These are phyloP conservation scores for Puccinia novopanici DNA, from an alignment of 1,284 basidiomycete species.

Conservation along the genomic window DNA sequence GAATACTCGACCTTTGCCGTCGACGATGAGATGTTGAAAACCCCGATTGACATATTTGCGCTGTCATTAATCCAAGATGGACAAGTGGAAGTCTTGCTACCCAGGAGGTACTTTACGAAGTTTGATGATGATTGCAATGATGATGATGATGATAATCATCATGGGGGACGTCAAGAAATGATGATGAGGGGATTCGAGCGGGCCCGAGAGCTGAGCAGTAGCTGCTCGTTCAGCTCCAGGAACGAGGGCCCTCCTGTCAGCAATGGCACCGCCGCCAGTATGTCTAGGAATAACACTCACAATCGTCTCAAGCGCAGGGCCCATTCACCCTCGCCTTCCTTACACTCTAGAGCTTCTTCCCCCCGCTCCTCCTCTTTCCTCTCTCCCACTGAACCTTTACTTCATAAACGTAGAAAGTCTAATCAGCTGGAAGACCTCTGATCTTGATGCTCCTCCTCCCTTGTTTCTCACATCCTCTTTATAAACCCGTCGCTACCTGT, in stretches of 20 bases:
- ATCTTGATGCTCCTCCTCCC: not conserved
- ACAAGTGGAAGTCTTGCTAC: conserved; percentile 46
- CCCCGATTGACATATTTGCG: conserved; percentile 35
- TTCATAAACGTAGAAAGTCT: conserved; percentile 11
- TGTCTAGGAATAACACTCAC: not conserved
- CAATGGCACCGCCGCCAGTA: not conserved
- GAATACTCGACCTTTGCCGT: conserved; percentile 22
- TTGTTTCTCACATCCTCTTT: not conserved
- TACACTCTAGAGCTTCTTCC: conserved; percentile 16
- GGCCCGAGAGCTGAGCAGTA: not conserved
- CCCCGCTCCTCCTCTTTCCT: conserved; percentile 21
- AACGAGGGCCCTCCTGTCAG: not conserved
- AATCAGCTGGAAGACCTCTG: conserved; percentile 14
- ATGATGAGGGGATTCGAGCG: not conserved
- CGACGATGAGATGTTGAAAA: conserved; percentile 41
- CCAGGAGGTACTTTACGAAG: conserved; percentile 2
- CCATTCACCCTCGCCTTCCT: conserved; percentile 2
- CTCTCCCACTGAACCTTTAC: conserved; percentile 5
- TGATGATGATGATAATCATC: not conserved
- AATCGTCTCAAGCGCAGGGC: conserved; percentile 17
- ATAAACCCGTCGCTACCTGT: too few species aligned
- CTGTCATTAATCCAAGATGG: conserved; percentile 45
- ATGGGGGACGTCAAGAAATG: not conserved
- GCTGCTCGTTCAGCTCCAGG: not conserved
- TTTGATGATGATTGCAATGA: conserved; percentile 14